phyloP scores from a whole-genome alignment of 192 early-diverging fungal species.

The Coemansia sp. region DNA sequence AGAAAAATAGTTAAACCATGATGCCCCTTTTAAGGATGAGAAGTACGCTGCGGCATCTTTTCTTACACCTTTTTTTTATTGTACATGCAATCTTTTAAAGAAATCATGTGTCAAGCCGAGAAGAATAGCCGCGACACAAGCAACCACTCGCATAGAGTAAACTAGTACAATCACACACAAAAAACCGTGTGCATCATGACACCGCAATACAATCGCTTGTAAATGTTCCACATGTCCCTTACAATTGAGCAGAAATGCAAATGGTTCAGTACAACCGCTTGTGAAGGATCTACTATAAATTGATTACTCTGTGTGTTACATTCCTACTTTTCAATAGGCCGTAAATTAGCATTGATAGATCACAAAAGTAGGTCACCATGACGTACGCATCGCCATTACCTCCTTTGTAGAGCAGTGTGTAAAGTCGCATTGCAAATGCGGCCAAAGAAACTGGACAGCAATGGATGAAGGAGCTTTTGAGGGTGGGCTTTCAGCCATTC shows the following conservation, averaged over 20 bases:
- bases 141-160: not conserved
- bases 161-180: not conserved
- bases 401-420: too few species aligned
- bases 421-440: too few species aligned
- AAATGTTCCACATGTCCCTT: not conserved
- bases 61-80: not conserved
- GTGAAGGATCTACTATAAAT: not conserved
- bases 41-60: not conserved
- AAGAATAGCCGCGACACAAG: not conserved
- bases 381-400: too few species aligned
- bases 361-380: too few species aligned
- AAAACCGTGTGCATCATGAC: not conserved
- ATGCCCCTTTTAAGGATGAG: not conserved
- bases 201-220: not conserved
- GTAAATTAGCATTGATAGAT: too few species aligned
- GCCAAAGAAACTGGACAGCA: too few species aligned
- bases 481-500: too few species aligned
- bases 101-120: slow-evolving; percentile 7
- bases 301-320: not conserved
- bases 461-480: too few species aligned
- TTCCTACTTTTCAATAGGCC: too few species aligned
- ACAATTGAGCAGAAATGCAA: not conserved
- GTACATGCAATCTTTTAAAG: not conserved
- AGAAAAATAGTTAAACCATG: not conserved
- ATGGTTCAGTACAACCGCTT: slow-evolving; percentile 2